These are phyloP conservation scores for Ganoderma lucidum DNA, from an alignment of 1,284 basidiomycete species.

Conservation along the genomic window DNA sequence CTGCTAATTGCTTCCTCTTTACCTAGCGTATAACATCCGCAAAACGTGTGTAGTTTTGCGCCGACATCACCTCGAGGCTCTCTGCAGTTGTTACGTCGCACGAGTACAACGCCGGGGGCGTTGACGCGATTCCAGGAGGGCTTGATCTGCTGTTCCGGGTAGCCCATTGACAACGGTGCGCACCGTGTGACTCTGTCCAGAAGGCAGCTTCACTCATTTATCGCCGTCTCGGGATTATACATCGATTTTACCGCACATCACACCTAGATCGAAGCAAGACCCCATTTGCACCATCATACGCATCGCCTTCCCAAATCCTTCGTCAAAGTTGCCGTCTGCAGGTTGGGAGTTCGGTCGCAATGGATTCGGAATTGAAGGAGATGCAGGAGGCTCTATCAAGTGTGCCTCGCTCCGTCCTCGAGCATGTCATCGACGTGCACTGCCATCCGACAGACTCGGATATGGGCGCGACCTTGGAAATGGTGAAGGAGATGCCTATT, in stretches of 20 bases:
- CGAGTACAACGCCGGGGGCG: neutral
- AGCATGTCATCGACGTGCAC: constrained; percentile 78
- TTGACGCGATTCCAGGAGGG: neutral
- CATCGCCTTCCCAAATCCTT: neutral
- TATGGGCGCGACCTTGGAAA: constrained; percentile 54
- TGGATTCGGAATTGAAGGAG: constrained; percentile 8
- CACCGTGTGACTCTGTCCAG: neutral
- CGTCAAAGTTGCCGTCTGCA: constrained; percentile 4
- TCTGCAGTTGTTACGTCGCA: too few species aligned
- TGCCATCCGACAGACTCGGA: constrained; percentile 82
- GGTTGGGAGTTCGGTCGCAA: constrained; percentile 7
- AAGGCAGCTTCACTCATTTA: neutral
- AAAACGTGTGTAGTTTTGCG: neutral
- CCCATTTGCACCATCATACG: neutral
- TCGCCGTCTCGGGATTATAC: neutral
- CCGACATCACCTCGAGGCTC: constrained; percentile 1
- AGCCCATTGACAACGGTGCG: neutral
- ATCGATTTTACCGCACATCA: neutral
- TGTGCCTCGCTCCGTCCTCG: constrained; percentile 50
- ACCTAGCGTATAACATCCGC: constrained; percentile 3
- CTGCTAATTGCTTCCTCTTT: neutral
- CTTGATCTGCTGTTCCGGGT: neutral
- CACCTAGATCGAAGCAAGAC: neutral
- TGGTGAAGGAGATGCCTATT: constrained; percentile 53
- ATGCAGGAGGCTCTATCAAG: constrained; percentile 20